Conservation (phyloP, 192 early-diverging fungal genomes). For the Coemansia sp. region DNA sequence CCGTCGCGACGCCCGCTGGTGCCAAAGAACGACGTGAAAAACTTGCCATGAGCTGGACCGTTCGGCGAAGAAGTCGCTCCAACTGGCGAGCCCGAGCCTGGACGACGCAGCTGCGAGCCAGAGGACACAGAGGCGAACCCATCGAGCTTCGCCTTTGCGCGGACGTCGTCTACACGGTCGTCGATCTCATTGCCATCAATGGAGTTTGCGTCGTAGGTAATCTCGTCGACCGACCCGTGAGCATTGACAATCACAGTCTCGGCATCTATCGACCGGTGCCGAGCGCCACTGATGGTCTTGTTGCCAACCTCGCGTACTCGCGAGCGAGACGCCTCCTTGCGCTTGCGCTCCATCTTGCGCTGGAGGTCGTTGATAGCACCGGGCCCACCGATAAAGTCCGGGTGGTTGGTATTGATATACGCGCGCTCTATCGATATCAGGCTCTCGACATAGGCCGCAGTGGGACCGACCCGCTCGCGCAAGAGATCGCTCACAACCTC, state of each 20-base stretch:
- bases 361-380: conserved; percentile 75
- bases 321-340: conserved; percentile 43
- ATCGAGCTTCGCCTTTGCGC: conserved; percentile 14
- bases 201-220: conserved; percentile 19
- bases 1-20: conserved; percentile 40
- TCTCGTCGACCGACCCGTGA: conserved; percentile 26
- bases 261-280: conserved; percentile 37
- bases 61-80: conserved; percentile 12
- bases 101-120: conserved; percentile 18
- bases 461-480: conserved; percentile 73
- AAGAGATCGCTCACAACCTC: conserved; percentile 80
- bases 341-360: conserved; percentile 67
- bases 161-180: conserved; percentile 48
- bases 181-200: conserved; percentile 48
- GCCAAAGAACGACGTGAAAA: conserved; percentile 56
- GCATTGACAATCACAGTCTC: conserved; percentile 45
- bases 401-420: conserved; percentile 87
- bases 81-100: conserved; percentile 22
- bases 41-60: conserved; percentile 25
- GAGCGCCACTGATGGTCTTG: conserved; percentile 17
- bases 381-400: conserved; percentile 62
- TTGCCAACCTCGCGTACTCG: conserved; percentile 26
- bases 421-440: conserved; percentile 80
- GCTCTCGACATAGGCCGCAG: conserved; percentile 75
- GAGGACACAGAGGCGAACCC: conserved; percentile 20